These are phyloP conservation scores for Coprinopsis strossmayeri DNA, from an alignment of 768 basidiomycete species.

Conservation along the genomic window DNA sequence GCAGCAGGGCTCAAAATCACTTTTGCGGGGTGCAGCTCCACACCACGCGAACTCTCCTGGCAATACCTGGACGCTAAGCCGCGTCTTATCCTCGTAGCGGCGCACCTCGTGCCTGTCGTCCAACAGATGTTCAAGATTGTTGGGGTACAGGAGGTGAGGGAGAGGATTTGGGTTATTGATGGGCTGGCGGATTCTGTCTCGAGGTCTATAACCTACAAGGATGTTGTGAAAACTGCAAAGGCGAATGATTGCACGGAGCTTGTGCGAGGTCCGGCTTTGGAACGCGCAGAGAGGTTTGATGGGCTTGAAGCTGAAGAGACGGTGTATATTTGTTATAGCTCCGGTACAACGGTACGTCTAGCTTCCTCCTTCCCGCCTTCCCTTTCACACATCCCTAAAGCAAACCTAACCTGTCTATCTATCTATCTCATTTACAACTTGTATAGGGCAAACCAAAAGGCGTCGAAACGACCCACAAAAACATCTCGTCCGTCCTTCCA, in stretches of 20 bases:
- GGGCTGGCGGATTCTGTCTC: constrained; percentile 7
- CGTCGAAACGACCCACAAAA: constrained; percentile 23
- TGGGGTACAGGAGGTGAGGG: constrained; percentile 10
- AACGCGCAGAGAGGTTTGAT: constrained; percentile 18
- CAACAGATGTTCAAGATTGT: constrained; percentile 17
- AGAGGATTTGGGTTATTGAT: constrained; percentile 15
- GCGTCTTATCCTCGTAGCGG: constrained; percentile 9
- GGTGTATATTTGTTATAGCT: constrained; percentile 20
- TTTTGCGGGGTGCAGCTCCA: constrained; percentile 11
- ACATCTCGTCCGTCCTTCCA: constrained; percentile 39
- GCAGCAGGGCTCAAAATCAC: constrained; percentile 13
- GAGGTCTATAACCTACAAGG: constrained; percentile 4
- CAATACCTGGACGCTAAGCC: constrained; percentile 14
- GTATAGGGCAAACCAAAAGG: constrained; percentile 47
- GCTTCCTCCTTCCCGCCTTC: no score
- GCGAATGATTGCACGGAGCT: constrained; percentile 13
- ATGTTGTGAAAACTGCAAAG: constrained; percentile 2
- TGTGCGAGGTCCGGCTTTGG: constrained; percentile 11
- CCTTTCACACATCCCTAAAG: no score
- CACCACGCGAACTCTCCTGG: constrained; percentile 12
- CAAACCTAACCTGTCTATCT: no score
- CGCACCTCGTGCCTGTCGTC: constrained; percentile 10
- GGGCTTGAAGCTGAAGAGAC: constrained; percentile 17
- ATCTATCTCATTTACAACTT: no score
- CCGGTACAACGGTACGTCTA: constrained; percentile 45